Percentiles rank a stretch among this genome's conserved stretches.
phyloP scores from a whole-genome alignment of 148 eudicot genomes.

The Beta vulgaris region DNA sequence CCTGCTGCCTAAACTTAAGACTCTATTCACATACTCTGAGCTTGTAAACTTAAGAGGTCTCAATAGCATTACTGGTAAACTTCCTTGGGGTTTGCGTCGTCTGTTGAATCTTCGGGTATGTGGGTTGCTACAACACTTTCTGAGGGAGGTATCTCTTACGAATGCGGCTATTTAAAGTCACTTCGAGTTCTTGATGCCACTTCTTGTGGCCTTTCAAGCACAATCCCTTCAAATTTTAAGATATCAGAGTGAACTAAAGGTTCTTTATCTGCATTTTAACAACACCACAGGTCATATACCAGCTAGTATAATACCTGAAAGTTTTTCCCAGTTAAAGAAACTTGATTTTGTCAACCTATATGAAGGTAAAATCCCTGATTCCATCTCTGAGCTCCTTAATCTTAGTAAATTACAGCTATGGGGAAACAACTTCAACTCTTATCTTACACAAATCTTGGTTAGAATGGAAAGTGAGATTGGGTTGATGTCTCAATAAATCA shows the following conservation, averaged over 20 bases:
- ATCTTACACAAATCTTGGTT: conserved; percentile 52
- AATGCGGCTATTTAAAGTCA: conserved; percentile 30
- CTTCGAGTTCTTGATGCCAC: conserved; percentile 25
- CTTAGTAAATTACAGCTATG: conserved; percentile 44
- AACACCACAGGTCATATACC: conserved; percentile 35
- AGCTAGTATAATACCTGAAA: conserved; percentile 38
- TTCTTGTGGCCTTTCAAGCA: conserved; percentile 24
- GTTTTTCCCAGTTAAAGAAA: conserved; percentile 31
- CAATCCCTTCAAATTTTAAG: conserved; percentile 37
- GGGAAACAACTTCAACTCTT: conserved; percentile 48
- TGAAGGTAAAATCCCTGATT: conserved; percentile 44
- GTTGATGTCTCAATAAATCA: conserved; percentile 47
- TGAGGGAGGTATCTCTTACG: conserved; percentile 41
- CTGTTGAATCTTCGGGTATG: conserved; percentile 14
- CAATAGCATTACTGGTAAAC: conserved; percentile 28
- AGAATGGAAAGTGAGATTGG: conserved; percentile 32
- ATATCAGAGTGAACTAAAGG: conserved; percentile 20
- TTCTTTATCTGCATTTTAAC: conserved; percentile 11
- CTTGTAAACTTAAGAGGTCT: conserved; percentile 26
- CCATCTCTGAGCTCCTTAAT: conserved; percentile 43
- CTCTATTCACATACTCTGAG: conserved; percentile 23
- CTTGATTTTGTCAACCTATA: conserved; percentile 37
- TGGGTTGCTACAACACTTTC: conserved; percentile 30
- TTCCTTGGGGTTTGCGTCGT: conserved; percentile 32
- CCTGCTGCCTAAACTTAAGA: conserved; percentile 20